Evolutionary conservation across 2,329 filamentous ascomycete genomes (phyloP), one percentile per base, ranked within the genome.

Genomic region (Penicillium sp.): DNA sequence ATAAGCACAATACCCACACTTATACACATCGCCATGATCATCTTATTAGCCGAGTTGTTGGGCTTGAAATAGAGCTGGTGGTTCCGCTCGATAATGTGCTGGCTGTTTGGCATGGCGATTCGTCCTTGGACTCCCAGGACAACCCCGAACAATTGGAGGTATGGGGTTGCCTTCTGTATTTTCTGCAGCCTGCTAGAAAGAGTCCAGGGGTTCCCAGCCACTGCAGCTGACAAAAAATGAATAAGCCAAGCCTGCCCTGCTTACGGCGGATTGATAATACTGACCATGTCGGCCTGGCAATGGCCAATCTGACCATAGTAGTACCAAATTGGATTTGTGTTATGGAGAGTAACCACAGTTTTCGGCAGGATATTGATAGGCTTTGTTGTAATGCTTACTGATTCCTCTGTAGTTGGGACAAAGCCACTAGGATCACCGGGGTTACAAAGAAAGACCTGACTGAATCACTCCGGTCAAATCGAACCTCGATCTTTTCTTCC

Each of bases 251-350:
- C 16, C 23, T 40, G 16, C 31, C 38, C 16, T 45, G 55, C 66
- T 64, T 55, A 70, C 67, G 68, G 48, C 16, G 87, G 84, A 75
- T 92, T 92, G 70, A 92, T 86, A 33, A 90, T 88, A 78, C 90
- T 87, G 56, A 83, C 81, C 87, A 92, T 92, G 60, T 88, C 88
- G 47, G 71, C 76, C 73, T 91, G 84, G 75, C 90, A 94, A 77
- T 94, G 90, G 68, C 81, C 84, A 45, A 72, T 85, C 73, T 91
- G 87, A 31, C 85, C 86, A 77, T 90, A 93, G 81, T 88, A 93
- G 63, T 90, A 77, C 89, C 90, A 94, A 63, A 92, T 79, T 31
- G 90, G 90, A 54, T 82, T 87, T 44, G 81, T 84, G 73, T 85
- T 80, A 68, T 86, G 87, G 72, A 33, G 44, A 47, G 29, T 23